Percentiles rank a stretch among this genome's conserved stretches.
phyloP scores from a whole-genome alignment of 306 rosid genomes.

The Inga laurina region DNA sequence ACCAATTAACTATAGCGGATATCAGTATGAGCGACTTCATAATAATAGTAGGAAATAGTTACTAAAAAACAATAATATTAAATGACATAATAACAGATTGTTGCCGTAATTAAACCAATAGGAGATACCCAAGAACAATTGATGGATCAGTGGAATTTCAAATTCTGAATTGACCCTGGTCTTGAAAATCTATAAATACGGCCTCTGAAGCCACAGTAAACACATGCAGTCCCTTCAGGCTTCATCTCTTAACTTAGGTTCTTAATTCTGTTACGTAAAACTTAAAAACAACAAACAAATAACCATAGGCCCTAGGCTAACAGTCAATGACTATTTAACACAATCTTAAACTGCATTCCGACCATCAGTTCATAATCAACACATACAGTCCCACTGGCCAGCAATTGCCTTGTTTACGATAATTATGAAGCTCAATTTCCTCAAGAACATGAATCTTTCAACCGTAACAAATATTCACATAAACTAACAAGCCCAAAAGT shows the following conservation, averaged over 20 bases:
- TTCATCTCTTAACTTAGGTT: not conserved
- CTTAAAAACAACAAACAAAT: not conserved
- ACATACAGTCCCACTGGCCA: not conserved
- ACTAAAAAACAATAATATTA: not conserved
- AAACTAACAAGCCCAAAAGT: not conserved
- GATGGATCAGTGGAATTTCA: not conserved
- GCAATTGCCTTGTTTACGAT: not conserved
- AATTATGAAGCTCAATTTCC: constrained; percentile 8
- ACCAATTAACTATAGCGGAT: constrained; percentile 2
- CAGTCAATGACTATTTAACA: not conserved
- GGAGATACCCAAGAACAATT: not conserved
- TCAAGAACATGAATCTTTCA: not conserved
- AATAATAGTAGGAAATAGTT: not conserved
- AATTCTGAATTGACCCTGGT: not conserved
- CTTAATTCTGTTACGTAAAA: not conserved
- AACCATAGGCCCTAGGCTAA: not conserved
- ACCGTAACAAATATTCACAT: not conserved
- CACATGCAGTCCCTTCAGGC: not conserved
- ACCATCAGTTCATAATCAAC: not conserved
- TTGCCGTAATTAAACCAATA: constrained; percentile 4
- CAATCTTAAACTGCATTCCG: not conserved
- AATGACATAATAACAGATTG: not conserved
- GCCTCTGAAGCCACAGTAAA: not conserved
- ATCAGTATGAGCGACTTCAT: constrained; percentile 2
- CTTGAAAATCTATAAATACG: not conserved